A percentile compares a stretch with the other conserved stretches of the same genome.
phyloP scores from a whole-genome alignment of 2,329 filamentous ascomycete genomes.

The Nemania sp. region DNA sequence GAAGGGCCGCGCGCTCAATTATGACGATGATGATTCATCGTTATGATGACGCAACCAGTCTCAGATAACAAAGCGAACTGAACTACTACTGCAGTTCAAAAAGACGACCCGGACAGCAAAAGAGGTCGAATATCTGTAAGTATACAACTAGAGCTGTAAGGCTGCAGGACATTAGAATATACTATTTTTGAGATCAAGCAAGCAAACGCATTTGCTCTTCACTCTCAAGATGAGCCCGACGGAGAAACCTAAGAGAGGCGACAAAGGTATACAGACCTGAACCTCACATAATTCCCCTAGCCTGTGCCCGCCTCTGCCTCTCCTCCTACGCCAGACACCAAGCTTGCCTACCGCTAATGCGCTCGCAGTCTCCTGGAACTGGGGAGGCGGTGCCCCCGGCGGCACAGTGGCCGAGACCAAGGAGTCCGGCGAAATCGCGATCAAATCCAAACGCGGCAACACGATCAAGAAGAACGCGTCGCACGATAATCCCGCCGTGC shows the following conservation, averaged over 20 bases:
- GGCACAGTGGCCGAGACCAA: slow-evolving; percentile 66
- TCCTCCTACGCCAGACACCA: too few species aligned
- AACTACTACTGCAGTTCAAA: neutral
- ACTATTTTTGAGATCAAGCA: neutral
- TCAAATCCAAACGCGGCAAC: slow-evolving; percentile 65
- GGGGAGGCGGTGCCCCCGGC: slow-evolving; percentile 58
- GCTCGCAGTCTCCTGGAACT: slow-evolving; percentile 63
- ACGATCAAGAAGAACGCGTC: slow-evolving; percentile 67
- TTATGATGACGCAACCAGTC: slow-evolving; percentile 25
- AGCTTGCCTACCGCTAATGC: neutral
- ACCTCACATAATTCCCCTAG: neutral
- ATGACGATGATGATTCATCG: slow-evolving; percentile 36
- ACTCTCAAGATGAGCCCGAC: slow-evolving; percentile 18
- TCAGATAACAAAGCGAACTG: slow-evolving; percentile 5
- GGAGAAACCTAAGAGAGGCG: slow-evolving; percentile 32
- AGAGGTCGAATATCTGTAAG: neutral
- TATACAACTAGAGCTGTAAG: neutral
- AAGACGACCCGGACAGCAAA: neutral
- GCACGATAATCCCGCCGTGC: slow-evolving; percentile 63
- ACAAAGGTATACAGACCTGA: slow-evolving; percentile 34
- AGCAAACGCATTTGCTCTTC: neutral
- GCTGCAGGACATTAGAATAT: neutral
- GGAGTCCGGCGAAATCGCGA: slow-evolving; percentile 61
- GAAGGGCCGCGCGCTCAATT: slow-evolving; percentile 21
- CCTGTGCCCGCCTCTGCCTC: neutral